Evolutionary conservation across 441 rosid genomes (phyloP).

Genomic region (Jatropha podagrica): DNA sequence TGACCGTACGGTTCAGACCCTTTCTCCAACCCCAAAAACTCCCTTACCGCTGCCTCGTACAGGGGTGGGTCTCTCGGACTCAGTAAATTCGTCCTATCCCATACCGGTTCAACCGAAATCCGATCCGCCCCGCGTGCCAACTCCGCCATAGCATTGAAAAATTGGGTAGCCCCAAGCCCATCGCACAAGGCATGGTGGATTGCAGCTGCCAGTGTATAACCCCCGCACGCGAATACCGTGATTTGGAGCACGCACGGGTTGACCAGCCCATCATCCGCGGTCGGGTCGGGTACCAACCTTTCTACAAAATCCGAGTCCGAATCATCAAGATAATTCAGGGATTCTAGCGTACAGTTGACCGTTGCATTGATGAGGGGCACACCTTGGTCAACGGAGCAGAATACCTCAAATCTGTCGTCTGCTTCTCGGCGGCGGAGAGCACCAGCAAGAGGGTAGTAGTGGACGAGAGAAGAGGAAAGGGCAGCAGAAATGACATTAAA

Average conservation of each 20-base stretch:
- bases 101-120: conserved; percentile 53
- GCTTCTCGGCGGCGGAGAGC: conserved; percentile 40
- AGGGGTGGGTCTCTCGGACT: conserved; percentile 69
- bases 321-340: conserved; percentile 52
- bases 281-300: conserved; percentile 59
- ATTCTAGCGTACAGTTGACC: conserved; percentile 54
- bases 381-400: conserved; percentile 46
- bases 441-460: conserved; percentile 75
- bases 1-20: conserved; percentile 48
- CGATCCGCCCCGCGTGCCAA: conserved; percentile 57
- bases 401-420: conserved; percentile 42
- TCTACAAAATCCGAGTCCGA: conserved; percentile 54
- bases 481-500: conserved; percentile 52
- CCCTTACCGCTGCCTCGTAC: conserved; percentile 51
- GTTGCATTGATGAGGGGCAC: conserved; percentile 57
- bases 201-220: conserved; percentile 64
- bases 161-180: conserved; percentile 77
- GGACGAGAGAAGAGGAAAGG: conserved; percentile 55
- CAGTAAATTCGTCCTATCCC: conserved; percentile 55
- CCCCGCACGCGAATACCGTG: conserved; percentile 76
- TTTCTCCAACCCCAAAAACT: conserved; percentile 46
- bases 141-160: conserved; percentile 64
- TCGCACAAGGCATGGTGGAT: conserved; percentile 74
- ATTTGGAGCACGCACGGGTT: conserved; percentile 70
- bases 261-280: conserved; percentile 39